phyloP scores from a whole-genome alignment of 2,329 filamentous ascomycete genomes.

The Neocatenulostroma microsporum region DNA sequence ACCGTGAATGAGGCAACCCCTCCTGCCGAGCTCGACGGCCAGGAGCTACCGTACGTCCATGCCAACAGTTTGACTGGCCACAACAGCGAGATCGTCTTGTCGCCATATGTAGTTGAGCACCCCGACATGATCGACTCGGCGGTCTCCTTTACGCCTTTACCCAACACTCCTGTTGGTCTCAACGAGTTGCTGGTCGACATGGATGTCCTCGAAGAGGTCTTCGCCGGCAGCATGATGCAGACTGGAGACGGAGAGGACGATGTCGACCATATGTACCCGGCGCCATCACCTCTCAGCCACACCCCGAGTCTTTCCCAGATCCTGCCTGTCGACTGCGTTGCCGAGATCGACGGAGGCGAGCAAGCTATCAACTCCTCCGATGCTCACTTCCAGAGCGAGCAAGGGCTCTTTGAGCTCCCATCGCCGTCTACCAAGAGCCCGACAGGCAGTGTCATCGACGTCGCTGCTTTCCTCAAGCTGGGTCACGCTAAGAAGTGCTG shows the following conservation, averaged over 20 bases:
- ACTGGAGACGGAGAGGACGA: neutral
- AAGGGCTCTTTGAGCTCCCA: slow-evolving; percentile 18
- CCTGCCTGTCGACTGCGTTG: slow-evolving; percentile 6
- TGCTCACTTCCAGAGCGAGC: slow-evolving; percentile 22
- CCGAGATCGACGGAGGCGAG: slow-evolving; percentile 6
- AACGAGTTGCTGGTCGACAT: slow-evolving; percentile 19
- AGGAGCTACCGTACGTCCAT: slow-evolving; percentile 21
- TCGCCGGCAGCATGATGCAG: neutral
- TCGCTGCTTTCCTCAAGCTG: slow-evolving; percentile 22
- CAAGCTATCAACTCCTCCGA: slow-evolving; percentile 12
- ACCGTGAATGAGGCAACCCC: neutral
- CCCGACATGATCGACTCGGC: slow-evolving; percentile 11
- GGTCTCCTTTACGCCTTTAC: slow-evolving; percentile 12
- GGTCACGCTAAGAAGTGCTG: slow-evolving; percentile 26
- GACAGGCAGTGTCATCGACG: slow-evolving; percentile 14
- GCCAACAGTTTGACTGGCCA: slow-evolving; percentile 22
- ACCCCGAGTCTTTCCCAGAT: slow-evolving; percentile 3
- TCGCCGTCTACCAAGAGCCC: slow-evolving; percentile 5
- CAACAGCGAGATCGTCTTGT: slow-evolving; percentile 13
- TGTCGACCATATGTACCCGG: neutral
- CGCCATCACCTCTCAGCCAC: neutral
- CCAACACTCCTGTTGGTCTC: slow-evolving; percentile 10
- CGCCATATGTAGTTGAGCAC: slow-evolving; percentile 8
- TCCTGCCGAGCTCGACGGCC: slow-evolving; percentile 18
- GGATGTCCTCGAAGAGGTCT: slow-evolving; percentile 5